Base-by-base conservation (phyloP, 75 land plant genomes). In the Selaginella moellendorffii region DNA sequence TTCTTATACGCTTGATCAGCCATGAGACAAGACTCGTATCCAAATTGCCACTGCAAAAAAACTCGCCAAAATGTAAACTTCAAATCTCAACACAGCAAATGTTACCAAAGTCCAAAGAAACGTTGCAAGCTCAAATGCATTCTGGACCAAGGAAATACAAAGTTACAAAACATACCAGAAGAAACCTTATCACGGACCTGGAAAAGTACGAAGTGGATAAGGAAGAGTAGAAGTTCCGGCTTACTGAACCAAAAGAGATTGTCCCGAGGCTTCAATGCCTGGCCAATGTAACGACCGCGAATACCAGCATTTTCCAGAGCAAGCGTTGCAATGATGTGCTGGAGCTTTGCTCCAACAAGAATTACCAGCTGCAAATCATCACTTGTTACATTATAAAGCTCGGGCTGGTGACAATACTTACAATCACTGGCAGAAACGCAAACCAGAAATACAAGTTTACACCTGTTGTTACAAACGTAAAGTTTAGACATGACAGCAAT, bases 81-180 rank as follows among this genome's bases (percentile, higher is more conserved):
- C n/a, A n/a, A n/a, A n/a, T n/a, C n/a, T n/a, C n/a, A n/a, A n/a
- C n/a, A n/a, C 24, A 22, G 20, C 26, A 62, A 10, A 21, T 23
- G 72, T 75, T 91, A 91, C 97, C 93, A 85, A 83, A 63, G 79
- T 72, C 97, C 97, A 91, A 64, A 88, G 77, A 67, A 91, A 91
- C 18, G 93, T 85, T 62, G 97, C 97, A 66, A 91, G 71, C 74
- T 91, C 97, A 65, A 91, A 91, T 28, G 97, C 84, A 78, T 88
- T 91, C 97, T 91, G 97, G 52, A 72, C 10, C 10, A 25, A 26
- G 30, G 24, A 27, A 36, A 36, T 36, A 36, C 5, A n/a, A n/a
- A n/a, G n/a, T n/a, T n/a, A n/a, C n/a, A n/a, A n/a, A n/a, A n/a
- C n/a, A n/a, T n/a, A n/a, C n/a, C n/a, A n/a, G n/a, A n/a, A n/a